These are phyloP conservation scores for Linum tenue DNA, from an alignment of 345 rosid genomes.

Conservation along the genomic window DNA sequence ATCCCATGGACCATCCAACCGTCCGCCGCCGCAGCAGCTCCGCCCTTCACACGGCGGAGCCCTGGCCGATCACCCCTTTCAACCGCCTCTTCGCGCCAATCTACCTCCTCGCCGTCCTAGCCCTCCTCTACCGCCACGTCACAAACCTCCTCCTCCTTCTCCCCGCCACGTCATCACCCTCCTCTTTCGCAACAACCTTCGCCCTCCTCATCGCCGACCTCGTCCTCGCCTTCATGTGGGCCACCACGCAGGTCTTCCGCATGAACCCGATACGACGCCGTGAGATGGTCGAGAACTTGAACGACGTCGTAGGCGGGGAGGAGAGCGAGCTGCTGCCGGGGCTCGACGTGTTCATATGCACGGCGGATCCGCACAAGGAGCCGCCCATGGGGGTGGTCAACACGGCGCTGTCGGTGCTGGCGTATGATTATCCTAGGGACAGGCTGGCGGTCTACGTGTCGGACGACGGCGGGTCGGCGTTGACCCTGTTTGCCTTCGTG, in stretches of 20 bases:
- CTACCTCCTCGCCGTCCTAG: conserved; percentile 42
- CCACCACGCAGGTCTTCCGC: conserved; percentile 27
- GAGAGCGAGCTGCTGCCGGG: conserved; percentile 32
- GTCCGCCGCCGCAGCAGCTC: conserved; percentile 1
- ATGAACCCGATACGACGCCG: conserved; percentile 32
- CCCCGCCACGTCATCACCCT: conserved; percentile 5
- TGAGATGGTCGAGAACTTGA: conserved; percentile 42
- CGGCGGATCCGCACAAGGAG: conserved; percentile 85
- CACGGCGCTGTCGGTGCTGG: conserved; percentile 72
- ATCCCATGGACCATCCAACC: conserved; percentile 1
- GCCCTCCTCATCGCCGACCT: conserved; percentile 39
- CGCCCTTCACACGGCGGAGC: conserved; percentile 31
- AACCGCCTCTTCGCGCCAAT: conserved; percentile 41
- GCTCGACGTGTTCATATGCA: conserved; percentile 70
- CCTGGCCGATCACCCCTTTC: conserved; percentile 26
- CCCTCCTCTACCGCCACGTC: conserved; percentile 41
- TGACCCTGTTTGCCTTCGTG: conserved; percentile 66
- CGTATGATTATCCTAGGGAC: conserved; percentile 61
- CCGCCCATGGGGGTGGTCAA: conserved; percentile 65
- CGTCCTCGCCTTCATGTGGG: conserved; percentile 66
- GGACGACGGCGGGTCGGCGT: conserved; percentile 71
- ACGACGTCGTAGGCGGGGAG: conserved; percentile 13
- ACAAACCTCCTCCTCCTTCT: conserved; percentile 24
- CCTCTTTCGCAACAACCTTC: conserved; percentile 14
- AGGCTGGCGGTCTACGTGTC: conserved; percentile 65